Evolutionary conservation across 2,329 filamentous ascomycete species (phyloP), one percentile per base, ranked within the genome.

Genomic region (Didymellaceae sp.): DNA sequence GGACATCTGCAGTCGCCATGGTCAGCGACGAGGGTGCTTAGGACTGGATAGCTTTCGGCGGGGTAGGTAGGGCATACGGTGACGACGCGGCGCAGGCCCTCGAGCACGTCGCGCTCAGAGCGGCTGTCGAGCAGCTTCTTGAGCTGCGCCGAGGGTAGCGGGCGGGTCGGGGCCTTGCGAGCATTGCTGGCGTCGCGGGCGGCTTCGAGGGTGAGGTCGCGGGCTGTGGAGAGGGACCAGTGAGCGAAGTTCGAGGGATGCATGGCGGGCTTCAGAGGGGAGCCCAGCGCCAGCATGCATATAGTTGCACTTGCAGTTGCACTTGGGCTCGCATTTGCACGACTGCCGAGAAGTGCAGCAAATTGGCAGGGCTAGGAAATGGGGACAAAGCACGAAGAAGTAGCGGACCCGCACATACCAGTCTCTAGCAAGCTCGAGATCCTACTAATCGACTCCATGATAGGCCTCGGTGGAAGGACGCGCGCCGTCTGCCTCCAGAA

Each of bases 171-270:
- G 62, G 81, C 80, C 54, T 77, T 74, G 54, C 77, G 75, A 34
- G 75, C 77, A 58, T 77, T 76, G 68, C 90, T 85, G 63, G 92
- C 91, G 64, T 91, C 90, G 74, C 92, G 90, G 65, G 94, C 93
- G 62, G 94, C 94, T 82, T 99, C 94, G 76, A 99, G 86, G 49
- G 94, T 99, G 71, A 99, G 87, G 77, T 97, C 94, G 76, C 94
- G 89, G 71, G 94, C 94, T 96, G 77, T 66, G 40, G 68, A 62
- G 47, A 72, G 63, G 45, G 68, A 70, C 66, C 68, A 73, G 66
- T 73, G 69, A 71, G 70, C 69, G 57, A 67, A 73, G 56, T 63
- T 68, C 32, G 68, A 71, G 37, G 70, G 70, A 56, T 73, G 68
- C 68, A 72, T 72, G 43, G 47, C 56, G 32, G 34, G 26, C 52